A percentile compares a stretch with the other conserved stretches of the same genome.
Conservation (phyloP, 148 eudicot species). For the Selenicereus undatus region DNA sequence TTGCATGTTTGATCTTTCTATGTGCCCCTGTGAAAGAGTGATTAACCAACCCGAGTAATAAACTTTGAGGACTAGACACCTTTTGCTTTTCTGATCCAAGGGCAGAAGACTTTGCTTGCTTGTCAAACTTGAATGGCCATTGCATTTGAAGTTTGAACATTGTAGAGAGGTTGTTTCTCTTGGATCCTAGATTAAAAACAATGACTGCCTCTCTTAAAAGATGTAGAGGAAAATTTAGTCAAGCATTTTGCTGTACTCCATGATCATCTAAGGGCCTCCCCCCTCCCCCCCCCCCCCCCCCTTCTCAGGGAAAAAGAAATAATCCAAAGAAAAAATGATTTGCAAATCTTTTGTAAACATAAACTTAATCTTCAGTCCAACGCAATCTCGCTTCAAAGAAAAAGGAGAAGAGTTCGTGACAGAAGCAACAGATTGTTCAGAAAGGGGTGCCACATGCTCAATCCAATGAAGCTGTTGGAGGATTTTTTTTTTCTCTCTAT, state of each 20-base stretch:
- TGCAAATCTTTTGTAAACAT: not conserved
- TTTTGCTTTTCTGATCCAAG: not conserved
- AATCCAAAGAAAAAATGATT: not conserved
- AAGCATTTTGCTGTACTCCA: not conserved
- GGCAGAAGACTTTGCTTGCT: not conserved
- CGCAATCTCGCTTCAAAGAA: too few relatives aligned
- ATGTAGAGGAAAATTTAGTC: not conserved
- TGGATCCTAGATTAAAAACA: not conserved
- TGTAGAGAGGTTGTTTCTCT: not conserved
- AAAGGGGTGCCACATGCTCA: too few relatives aligned
- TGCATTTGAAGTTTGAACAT: not conserved
- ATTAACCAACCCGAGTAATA: too few relatives aligned
- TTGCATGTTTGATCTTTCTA: too few relatives aligned
- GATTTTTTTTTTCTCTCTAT: too few relatives aligned
- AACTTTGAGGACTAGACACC: not conserved
- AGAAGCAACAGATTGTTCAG: too few relatives aligned
- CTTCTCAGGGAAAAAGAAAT: not conserved
- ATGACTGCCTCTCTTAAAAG: not conserved
- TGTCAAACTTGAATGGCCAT: not conserved
- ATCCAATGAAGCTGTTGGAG: too few relatives aligned
- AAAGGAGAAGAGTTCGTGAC: too few relatives aligned
- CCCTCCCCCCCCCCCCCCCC: too few relatives aligned
- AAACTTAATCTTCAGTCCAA: too few relatives aligned
- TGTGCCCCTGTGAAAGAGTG: too few relatives aligned
- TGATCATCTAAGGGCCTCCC: not conserved